Conservation (phyloP, 768 basidiomycete genomes). For the Amanita inopinata region DNA sequence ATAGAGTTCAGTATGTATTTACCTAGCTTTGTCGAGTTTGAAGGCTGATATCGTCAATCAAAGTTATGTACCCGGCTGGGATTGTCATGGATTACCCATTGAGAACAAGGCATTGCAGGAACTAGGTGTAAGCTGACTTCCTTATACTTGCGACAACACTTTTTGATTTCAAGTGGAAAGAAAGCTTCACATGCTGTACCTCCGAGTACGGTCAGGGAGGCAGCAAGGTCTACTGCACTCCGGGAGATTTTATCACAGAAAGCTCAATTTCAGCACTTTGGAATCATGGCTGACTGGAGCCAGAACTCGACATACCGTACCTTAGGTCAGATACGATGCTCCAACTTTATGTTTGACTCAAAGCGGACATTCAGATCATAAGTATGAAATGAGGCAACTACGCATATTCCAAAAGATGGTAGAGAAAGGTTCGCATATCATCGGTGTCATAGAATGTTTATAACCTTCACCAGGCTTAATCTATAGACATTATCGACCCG, state of each 20-base stretch:
- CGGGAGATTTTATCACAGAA: conserved; percentile 69
- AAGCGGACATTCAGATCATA: conserved; percentile 46
- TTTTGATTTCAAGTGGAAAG: conserved; percentile 23
- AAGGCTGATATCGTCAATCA: conserved; percentile 9
- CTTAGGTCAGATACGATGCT: conserved; percentile 42
- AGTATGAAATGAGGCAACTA: conserved; percentile 84
- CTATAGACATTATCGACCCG: conserved; percentile 79
- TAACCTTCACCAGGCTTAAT: conserved; percentile 51
- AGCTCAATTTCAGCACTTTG: conserved; percentile 70
- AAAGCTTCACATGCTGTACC: conserved; percentile 48
- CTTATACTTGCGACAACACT: not conserved
- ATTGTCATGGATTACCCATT: conserved; percentile 96
- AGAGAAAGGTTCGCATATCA: conserved; percentile 45
- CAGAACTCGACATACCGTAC: conserved; percentile 71
- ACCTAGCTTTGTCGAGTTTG: not conserved
- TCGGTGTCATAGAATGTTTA: not conserved
- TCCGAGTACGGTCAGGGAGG: conserved; percentile 51
- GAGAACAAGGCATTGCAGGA: conserved; percentile 87
- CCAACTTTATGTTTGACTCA: not conserved
- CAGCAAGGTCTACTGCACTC: conserved; percentile 64
- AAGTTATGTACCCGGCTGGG: conserved; percentile 95
- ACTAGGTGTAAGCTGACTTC: conserved; percentile 42
- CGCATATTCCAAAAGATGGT: conserved; percentile 84
- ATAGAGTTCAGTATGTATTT: conserved; percentile 64
- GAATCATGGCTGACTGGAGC: conserved; percentile 90